phyloP scores from a whole-genome alignment of 768 basidiomycete genomes.

The Floccularia luteovirens region DNA sequence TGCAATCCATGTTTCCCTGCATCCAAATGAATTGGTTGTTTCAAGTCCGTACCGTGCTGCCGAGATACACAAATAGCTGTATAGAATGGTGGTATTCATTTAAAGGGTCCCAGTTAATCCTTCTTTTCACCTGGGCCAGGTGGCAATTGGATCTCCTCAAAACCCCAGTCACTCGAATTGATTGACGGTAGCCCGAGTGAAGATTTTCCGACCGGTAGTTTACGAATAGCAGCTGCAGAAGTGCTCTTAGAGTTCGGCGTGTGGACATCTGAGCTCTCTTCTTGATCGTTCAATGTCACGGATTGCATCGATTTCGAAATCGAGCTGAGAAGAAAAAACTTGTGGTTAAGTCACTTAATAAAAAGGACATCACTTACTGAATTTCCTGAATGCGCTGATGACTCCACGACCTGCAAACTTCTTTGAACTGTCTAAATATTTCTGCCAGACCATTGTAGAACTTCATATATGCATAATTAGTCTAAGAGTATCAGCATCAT shows the following conservation, averaged over 20 bases:
- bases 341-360: constrained; percentile 3
- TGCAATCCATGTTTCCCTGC: no score
- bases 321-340: constrained; percentile 21
- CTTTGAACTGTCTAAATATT: constrained; percentile 68
- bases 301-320: constrained; percentile 30
- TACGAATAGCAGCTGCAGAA: constrained; percentile 3
- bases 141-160: constrained; percentile 40
- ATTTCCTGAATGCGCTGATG: constrained; percentile 65
- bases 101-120: no score
- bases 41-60: no score
- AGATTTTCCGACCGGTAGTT: constrained; percentile 12
- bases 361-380: constrained; percentile 40
- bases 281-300: constrained; percentile 23
- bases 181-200: constrained; percentile 36
- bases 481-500: background rate
- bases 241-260: background rate
- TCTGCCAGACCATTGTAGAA: constrained; percentile 86
- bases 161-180: constrained; percentile 45
- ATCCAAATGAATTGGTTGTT: no score
- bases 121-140: constrained; percentile 19
- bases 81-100: no score
- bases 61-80: no score
- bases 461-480: constrained; percentile 25
- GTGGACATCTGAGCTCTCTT: background rate
- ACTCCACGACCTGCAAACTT: constrained; percentile 70